Conservation (phyloP, 441 rosid genomes). For the Viola pubescens region DNA sequence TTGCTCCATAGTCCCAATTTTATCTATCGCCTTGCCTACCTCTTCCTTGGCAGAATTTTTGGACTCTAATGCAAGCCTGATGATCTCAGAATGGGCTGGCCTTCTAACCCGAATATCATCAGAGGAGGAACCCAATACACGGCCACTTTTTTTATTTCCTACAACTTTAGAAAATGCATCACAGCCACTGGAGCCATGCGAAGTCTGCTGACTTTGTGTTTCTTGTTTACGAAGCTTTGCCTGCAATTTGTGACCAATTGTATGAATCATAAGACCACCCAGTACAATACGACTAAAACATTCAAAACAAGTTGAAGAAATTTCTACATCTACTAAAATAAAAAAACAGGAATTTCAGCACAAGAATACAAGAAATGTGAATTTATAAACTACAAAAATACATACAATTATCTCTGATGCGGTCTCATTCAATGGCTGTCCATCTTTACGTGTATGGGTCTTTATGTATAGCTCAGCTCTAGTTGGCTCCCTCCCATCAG, state of each 20-base stretch:
- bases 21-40: conserved; percentile 25
- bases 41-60: conserved; percentile 25
- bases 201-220: conserved; percentile 16
- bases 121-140: conserved; percentile 19
- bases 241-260: conserved; percentile 14
- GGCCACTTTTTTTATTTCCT: conserved; percentile 23
- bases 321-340: neutral
- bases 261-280: neutral
- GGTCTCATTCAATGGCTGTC: conserved; percentile 27
- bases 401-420: conserved; percentile 33
- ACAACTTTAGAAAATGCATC: conserved; percentile 30
- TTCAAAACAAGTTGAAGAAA: neutral
- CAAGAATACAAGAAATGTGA: neutral
- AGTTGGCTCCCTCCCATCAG: conserved; percentile 33
- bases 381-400: neutral
- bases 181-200: conserved; percentile 16
- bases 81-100: conserved; percentile 13
- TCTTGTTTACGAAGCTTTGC: conserved; percentile 23
- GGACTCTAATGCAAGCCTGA: conserved; percentile 25
- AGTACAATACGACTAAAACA: neutral
- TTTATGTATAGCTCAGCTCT: conserved; percentile 33
- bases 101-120: conserved; percentile 21
- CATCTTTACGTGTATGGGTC: conserved; percentile 39
- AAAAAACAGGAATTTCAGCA: neutral
- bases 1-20: conserved; percentile 37